phyloP scores from a whole-genome alignment of 257 asterid genomes.

The Lycium ferocissimum region DNA sequence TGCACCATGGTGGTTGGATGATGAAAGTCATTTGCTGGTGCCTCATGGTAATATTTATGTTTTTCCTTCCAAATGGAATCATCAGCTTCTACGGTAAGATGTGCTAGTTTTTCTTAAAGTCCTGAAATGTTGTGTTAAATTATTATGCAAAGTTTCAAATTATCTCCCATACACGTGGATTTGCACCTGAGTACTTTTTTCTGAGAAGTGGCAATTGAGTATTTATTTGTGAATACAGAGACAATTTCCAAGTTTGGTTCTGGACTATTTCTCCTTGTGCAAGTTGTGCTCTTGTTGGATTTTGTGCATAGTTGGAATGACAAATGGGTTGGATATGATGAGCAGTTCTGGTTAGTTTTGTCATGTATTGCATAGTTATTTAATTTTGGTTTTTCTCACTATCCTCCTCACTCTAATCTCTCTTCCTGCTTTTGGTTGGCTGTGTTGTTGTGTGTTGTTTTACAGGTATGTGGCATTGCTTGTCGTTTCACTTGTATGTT shows the following conservation, averaged over 20 bases:
- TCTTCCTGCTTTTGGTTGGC: background rate
- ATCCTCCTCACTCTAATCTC: slow-evolving; percentile 14
- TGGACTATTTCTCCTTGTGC: slow-evolving; percentile 91
- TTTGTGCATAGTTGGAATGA: slow-evolving; percentile 95
- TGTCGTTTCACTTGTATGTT: slow-evolving; percentile 84
- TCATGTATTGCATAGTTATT: background rate
- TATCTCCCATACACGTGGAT: background rate
- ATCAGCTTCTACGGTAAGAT: slow-evolving; percentile 86
- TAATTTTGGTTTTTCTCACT: background rate
- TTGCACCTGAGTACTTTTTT: background rate
- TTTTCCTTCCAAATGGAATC: slow-evolving; percentile 82
- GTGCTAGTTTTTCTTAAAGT: background rate
- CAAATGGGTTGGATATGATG: slow-evolving; percentile 97
- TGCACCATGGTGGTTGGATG: slow-evolving; percentile 99
- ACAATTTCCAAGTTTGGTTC: slow-evolving; percentile 88
- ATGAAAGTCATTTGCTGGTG: slow-evolving; percentile 89
- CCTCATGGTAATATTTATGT: slow-evolving; percentile 85
- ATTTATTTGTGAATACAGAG: slow-evolving; percentile 59
- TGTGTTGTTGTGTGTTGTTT: background rate
- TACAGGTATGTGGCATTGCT: slow-evolving; percentile 89
- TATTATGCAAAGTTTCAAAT: slow-evolving; percentile 1
- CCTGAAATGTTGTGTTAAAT: slow-evolving; percentile 17
- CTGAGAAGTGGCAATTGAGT: background rate
- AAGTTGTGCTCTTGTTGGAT: slow-evolving; percentile 90
- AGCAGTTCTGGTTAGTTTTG: slow-evolving; percentile 76